A percentile compares a stretch with the other conserved stretches of the same genome.
phyloP scores from a whole-genome alignment of 2,329 filamentous ascomycete species.

The Paracorniculantispora psalliotae region DNA sequence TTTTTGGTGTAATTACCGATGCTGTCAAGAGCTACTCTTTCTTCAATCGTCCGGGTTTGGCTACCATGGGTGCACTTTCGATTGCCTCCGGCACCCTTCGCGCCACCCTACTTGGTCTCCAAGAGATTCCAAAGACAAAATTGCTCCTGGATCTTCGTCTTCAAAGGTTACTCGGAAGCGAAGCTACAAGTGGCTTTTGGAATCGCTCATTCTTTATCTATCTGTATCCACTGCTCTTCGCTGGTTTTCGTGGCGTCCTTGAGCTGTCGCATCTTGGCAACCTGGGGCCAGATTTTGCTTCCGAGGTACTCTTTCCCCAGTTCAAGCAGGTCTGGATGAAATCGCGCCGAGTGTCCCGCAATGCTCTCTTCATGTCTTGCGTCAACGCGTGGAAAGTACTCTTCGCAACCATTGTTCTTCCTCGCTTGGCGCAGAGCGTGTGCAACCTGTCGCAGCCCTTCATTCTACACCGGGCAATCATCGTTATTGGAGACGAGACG shows the following conservation, averaged over 20 bases:
- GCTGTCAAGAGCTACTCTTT: background rate
- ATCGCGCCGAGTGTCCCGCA: background rate
- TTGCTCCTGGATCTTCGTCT: background rate
- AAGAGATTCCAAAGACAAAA: background rate
- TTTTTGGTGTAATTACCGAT: background rate
- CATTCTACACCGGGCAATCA: background rate
- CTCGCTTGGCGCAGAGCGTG: background rate
- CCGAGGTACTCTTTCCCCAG: background rate
- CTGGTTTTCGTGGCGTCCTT: background rate
- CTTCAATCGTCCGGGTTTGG: background rate
- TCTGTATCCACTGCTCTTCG: background rate
- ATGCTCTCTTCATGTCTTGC: background rate
- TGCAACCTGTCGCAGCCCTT: background rate
- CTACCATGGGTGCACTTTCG: background rate
- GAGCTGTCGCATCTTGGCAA: background rate
- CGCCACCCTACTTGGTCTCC: background rate
- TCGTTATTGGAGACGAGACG: background rate
- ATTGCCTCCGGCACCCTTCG: background rate
- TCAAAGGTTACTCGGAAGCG: background rate
- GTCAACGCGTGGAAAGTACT: background rate
- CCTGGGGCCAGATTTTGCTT: background rate
- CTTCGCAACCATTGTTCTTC: background rate
- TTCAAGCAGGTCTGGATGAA: background rate
- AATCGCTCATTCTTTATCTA: background rate
- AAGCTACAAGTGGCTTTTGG: background rate